phyloP scores from a whole-genome alignment of 2,329 filamentous ascomycete species.

The Gaeumannomyces tritici region DNA sequence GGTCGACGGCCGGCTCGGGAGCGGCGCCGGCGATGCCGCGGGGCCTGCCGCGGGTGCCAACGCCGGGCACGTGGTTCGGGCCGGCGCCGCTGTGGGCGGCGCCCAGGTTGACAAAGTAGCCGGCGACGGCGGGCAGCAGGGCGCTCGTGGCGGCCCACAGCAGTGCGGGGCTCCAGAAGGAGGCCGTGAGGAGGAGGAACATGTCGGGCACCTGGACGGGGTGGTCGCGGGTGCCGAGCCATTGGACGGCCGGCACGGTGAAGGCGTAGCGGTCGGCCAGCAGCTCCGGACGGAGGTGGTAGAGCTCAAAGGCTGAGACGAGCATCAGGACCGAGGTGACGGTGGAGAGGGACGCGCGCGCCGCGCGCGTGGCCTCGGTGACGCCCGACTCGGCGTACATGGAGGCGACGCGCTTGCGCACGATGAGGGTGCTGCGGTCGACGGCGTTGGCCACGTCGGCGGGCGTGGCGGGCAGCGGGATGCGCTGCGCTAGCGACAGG shows the following conservation, averaged over 20 bases:
- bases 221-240: constrained; percentile 46
- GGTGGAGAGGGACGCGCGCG: constrained; percentile 63
- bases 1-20: constrained; percentile 60
- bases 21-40: constrained; percentile 17
- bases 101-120: constrained; percentile 88
- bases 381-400: constrained; percentile 59
- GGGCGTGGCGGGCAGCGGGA: constrained; percentile 72
- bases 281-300: constrained; percentile 58
- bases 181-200: constrained; percentile 63
- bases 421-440: constrained; percentile 57
- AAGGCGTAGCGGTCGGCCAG: constrained; percentile 65
- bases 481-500: constrained; percentile 45
- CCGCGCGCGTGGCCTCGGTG: constrained; percentile 51
- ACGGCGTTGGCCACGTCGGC: constrained; percentile 67
- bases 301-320: constrained; percentile 60
- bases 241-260: constrained; percentile 53
- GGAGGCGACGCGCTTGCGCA: constrained; percentile 56
- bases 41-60: constrained; percentile 22
- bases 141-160: constrained; percentile 69
- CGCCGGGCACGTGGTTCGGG: constrained; percentile 17
- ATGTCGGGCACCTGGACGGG: constrained; percentile 68
- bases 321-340: constrained; percentile 62
- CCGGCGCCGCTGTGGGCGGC: constrained; percentile 29
- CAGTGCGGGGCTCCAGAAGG: constrained; percentile 76
- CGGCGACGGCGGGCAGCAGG: constrained; percentile 58